These are phyloP conservation scores for Camellia sinensis DNA, from an alignment of 148 eudicot species.

Conservation along the genomic window DNA sequence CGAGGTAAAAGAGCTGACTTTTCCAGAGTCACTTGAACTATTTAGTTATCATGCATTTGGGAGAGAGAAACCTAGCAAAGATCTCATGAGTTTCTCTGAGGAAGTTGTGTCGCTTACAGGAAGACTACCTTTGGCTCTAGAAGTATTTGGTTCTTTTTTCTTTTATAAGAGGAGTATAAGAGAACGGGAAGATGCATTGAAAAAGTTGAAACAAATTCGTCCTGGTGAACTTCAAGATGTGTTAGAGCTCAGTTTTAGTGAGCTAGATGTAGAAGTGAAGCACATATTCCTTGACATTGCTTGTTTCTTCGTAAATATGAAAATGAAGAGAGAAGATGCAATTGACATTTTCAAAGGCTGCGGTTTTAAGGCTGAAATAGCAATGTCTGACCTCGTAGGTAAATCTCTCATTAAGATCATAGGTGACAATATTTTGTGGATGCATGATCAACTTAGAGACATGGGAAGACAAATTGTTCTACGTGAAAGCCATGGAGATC, in stretches of 20 bases:
- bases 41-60: slow-evolving; percentile 58
- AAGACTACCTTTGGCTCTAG: slow-evolving; percentile 68
- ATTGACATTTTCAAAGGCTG: slow-evolving; percentile 52
- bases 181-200: slow-evolving; percentile 47
- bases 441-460: slow-evolving; percentile 70
- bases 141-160: slow-evolving; percentile 61
- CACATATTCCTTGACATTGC: slow-evolving; percentile 58
- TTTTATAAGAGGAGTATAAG: slow-evolving; percentile 37
- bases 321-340: slow-evolving; percentile 28
- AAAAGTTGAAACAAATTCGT: slow-evolving; percentile 34
- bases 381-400: slow-evolving; percentile 32
- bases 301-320: slow-evolving; percentile 48
- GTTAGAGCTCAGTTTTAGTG: slow-evolving; percentile 48
- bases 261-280: slow-evolving; percentile 43
- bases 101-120: slow-evolving; percentile 47
- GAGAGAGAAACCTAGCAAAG: slow-evolving; percentile 37
- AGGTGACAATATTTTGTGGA: slow-evolving; percentile 36
- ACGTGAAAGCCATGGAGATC: slow-evolving; percentile 25
- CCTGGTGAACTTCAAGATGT: slow-evolving; percentile 44
- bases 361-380: slow-evolving; percentile 44
- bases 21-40: slow-evolving; percentile 38
- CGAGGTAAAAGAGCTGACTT: slow-evolving; percentile 35
- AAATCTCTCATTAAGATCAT: slow-evolving; percentile 50
- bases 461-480: slow-evolving; percentile 68
- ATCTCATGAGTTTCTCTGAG: slow-evolving; percentile 21